Evolutionary conservation across 257 asterid species (phyloP), one percentile per base, ranked within the genome.

Genomic region (Fraxinus cuspidata): DNA sequence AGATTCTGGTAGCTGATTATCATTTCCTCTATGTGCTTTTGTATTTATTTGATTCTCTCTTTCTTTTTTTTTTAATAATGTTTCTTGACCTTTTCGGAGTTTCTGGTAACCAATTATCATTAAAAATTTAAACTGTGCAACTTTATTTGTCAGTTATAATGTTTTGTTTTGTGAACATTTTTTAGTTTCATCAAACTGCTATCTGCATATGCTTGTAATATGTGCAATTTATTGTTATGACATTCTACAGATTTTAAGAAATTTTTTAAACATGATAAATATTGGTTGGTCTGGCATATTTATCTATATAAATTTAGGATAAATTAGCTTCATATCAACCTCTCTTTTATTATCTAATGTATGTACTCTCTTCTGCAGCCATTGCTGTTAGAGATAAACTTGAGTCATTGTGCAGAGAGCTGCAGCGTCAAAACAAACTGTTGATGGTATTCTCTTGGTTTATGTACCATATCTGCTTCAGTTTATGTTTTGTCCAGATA

Each of bases 371-470:
- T 77, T 80, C 63, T 91, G 87, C 92, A 96, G 99, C 98, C 78
- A 66, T 92, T 84, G 83, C 97, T 73, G 98, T 96, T 73, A 90
- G 94, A 83, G 96, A 90, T 88, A 96, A 87, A 86, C 97, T 96
- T 27, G 99, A 96, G 88, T 93, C 99, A 71, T 78, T 93, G 77
- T 96, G 99, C 87, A 89, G 99, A 81, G 99, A 93, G 90, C 90
- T 96, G 87, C 99, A 93, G 84, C 97, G 97, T 27, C 98, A 96
- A 84, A 96, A 96, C 88, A 96, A 96, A 86, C 70, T 85, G 79
- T 85, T 96, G 77, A 90, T 92, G 98, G 98, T 93, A 93, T 58
- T 63, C 65, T 64, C 76, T 80, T 77, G 60, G 77, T 40, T 75
- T 81, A 38, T 75, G 72, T 73, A 58, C 29, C 49, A 28, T 27